Evolutionary conservation across 106 monocot genomes (phyloP), one percentile per base, ranked within the genome.

Genomic region (Cymbidium sinense): DNA sequence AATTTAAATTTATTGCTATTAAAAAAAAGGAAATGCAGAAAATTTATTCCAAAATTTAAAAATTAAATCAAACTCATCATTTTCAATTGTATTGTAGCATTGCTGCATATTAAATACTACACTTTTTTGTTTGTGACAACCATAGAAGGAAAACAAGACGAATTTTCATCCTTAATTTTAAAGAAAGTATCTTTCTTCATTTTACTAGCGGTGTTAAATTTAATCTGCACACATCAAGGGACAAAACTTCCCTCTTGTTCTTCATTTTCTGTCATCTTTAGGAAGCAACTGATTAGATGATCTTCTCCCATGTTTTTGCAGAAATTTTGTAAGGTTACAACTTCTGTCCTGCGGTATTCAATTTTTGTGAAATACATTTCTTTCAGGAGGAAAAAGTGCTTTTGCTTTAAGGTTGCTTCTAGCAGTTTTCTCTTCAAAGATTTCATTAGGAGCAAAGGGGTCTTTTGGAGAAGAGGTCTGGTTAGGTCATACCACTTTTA

Each of bases 401-500:
- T 89, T 96, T 83, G 96, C 93, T 80, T 82, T 96, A 47, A 76
- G 96, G 44, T 83, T 96, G 81, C 93, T 96, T 37, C 82, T 96
- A 34, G 96, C 96, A 69, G 64, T 88, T 78, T 96, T 93, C 75
- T 96, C 96, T 76, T 96, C 93, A 78, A 96, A 96, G 67, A 86
- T 96, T 23, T 89, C 91, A 77, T 86, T 84, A 70, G 85, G 81
- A 64, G 82, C 82, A 52, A 86, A 91, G 70, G 75, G 76, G 29
- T 51, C 86, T 70, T 96, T 96, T 87, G 93, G 96, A 62, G 93
- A 96, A 77, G 96, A 96, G 89, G 96, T 67, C 23, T 11, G 50
- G 47, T 41, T 41, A 41, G 41, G 36, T 5, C 29, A 19, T 44
- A 36, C 64, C 41, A 34, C 31, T 61, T 1, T 15, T 54, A 1